These are phyloP conservation scores for Gossypium mustelinum DNA, from an alignment of 345 rosid genomes.

Conservation along the genomic window DNA sequence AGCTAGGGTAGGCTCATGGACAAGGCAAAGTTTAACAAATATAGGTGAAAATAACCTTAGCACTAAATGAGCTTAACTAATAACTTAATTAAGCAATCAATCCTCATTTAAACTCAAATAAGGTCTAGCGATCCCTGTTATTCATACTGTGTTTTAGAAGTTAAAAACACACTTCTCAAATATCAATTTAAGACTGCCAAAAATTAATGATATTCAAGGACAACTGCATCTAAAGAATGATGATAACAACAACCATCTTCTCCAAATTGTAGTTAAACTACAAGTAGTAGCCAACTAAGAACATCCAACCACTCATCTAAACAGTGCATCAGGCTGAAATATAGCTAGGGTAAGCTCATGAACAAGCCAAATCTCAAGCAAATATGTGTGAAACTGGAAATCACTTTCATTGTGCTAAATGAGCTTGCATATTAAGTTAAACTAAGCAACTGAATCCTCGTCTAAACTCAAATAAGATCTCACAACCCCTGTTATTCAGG, in stretches of 20 bases:
- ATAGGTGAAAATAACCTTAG: neutral
- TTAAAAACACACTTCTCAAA: neutral
- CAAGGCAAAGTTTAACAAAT: neutral
- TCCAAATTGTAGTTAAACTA: neutral
- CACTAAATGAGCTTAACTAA: conserved; percentile 6
- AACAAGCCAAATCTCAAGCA: neutral
- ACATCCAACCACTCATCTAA: neutral
- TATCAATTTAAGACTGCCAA: neutral
- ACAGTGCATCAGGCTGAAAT: neutral
- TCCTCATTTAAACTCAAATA: neutral
- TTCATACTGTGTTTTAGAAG: neutral
- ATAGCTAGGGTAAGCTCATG: neutral
- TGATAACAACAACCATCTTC: conserved; percentile 2
- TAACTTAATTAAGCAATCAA: neutral
- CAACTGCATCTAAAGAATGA: neutral
- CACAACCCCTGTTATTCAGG: neutral
- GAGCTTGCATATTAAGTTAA: conserved; percentile 5
- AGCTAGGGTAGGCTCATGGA: neutral
- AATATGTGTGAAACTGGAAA: neutral
- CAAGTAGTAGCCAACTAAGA: neutral
- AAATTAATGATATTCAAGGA: neutral
- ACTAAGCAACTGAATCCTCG: conserved; percentile 4
- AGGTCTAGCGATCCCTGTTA: too few species aligned
- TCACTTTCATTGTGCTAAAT: neutral
- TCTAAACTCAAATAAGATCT: conserved; percentile 4